phyloP scores from a whole-genome alignment of 2,329 filamentous ascomycete species.

The Fusarium buxicola region DNA sequence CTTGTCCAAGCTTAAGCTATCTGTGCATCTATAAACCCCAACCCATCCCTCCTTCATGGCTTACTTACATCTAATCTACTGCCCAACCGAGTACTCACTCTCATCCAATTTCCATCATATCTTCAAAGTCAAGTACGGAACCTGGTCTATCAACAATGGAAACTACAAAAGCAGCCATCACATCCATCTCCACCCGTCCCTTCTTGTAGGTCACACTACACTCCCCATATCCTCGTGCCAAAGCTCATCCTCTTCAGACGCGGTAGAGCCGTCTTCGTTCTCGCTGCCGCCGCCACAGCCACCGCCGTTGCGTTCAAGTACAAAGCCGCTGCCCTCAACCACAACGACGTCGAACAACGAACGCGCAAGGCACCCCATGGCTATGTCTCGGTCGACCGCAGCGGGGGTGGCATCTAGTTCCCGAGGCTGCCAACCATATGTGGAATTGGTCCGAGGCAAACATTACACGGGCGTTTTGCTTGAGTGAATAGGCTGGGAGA shows the following conservation, averaged over 20 bases:
- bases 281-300: constrained; percentile 49
- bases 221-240: not conserved
- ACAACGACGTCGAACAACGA: constrained; percentile 59
- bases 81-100: not conserved
- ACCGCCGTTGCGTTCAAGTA: constrained; percentile 49
- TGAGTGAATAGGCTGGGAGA: not conserved
- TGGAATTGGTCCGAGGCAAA: not conserved
- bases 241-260: constrained; percentile 47
- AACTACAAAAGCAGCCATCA: constrained; percentile 17
- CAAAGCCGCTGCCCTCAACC: constrained; percentile 51
- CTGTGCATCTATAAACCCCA: constrained; percentile 13
- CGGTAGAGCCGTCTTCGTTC: constrained; percentile 52
- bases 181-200: constrained; percentile 31
- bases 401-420: constrained; percentile 58
- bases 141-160: not conserved
- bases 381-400: constrained; percentile 65
- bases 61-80: not conserved
- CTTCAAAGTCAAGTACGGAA: not conserved
- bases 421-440: not conserved
- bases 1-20: not conserved
- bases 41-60: constrained; percentile 5
- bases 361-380: constrained; percentile 51
- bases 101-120: not conserved
- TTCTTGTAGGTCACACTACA: constrained; percentile 33
- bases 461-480: not conserved